phyloP scores from a whole-genome alignment of 108 stramenopile genomes.

The Cylindrotheca fusiformis region DNA sequence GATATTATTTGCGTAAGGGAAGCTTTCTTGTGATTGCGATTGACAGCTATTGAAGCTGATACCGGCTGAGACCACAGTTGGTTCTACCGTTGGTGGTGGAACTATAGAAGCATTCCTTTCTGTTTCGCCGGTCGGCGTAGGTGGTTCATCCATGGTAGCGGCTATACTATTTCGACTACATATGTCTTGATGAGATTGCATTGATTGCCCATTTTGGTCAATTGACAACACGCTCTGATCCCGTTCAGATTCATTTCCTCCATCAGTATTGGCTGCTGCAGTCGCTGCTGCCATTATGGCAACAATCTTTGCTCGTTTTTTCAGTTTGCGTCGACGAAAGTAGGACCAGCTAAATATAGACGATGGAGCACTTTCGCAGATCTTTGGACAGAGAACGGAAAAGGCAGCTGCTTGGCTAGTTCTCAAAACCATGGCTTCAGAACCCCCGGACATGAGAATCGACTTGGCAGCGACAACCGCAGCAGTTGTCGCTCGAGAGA shows the following conservation, averaged over 20 bases:
- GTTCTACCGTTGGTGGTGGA: neutral
- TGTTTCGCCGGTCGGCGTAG: neutral
- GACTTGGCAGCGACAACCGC: conserved; percentile 50
- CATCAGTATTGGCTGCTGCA: conserved; percentile 8
- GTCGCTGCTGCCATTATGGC: conserved; percentile 50
- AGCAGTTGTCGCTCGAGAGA: conserved; percentile 39
- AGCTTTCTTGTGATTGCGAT: neutral
- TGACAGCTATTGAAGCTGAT: neutral
- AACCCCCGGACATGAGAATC: conserved; percentile 46
- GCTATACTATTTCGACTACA: no score
- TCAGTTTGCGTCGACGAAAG: conserved; percentile 30
- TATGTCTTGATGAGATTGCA: no score
- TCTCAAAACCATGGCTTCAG: conserved; percentile 39
- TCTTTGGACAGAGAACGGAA: conserved; percentile 31
- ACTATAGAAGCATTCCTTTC: neutral
- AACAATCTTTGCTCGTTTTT: conserved; percentile 48
- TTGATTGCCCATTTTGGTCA: no score
- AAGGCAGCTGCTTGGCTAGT: conserved; percentile 62
- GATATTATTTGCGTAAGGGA: no score
- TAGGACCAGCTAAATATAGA: conserved; percentile 13
- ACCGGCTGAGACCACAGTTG: neutral
- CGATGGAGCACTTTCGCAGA: conserved; percentile 17
- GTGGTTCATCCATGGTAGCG: no score
- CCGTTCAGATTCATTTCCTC: neutral
- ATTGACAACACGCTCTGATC: neutral